Evolutionary conservation across 1,284 basidiomycete genomes (phyloP).

Genomic region (Coniophora puteana): DNA sequence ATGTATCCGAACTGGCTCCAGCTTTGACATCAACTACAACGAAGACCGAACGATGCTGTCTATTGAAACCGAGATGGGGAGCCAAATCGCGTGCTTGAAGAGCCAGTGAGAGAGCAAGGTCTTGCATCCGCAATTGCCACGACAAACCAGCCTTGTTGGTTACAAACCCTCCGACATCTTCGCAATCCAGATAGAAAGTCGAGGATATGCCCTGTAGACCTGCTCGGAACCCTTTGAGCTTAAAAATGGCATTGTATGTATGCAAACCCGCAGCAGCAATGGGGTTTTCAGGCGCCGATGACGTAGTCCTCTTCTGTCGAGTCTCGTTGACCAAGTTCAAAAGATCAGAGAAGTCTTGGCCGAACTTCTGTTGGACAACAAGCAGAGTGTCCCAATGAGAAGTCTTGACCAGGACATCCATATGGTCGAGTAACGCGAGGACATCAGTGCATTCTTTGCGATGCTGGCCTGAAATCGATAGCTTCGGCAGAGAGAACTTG

Average conservation of each 20-base stretch:
- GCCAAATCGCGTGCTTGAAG: conserved; percentile 41
- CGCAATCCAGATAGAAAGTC: conserved; percentile 69
- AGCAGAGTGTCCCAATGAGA: conserved; percentile 78
- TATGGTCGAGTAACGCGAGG: conserved; percentile 59
- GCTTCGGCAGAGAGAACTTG: conserved; percentile 60
- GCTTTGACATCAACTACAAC: conserved; percentile 69
- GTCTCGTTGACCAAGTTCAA: conserved; percentile 61
- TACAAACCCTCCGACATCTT: conserved; percentile 63
- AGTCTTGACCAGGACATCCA: conserved; percentile 72
- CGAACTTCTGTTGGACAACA: conserved; percentile 80
- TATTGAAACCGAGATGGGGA: conserved; percentile 41
- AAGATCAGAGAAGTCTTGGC: conserved; percentile 81
- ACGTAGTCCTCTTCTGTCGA: conserved; percentile 35
- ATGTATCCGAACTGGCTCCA: conserved; percentile 30
- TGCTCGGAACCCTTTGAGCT: conserved; percentile 75
- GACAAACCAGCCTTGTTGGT: conserved; percentile 37
- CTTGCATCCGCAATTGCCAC: conserved; percentile 67
- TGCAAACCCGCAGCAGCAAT: conserved; percentile 5
- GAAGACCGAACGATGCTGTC: conserved; percentile 74
- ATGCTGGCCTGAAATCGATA: conserved; percentile 57
- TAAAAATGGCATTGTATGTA: conserved; percentile 48
- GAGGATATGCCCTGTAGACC: conserved; percentile 72
- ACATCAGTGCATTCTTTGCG: conserved; percentile 47
- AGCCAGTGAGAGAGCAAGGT: conserved; percentile 71
- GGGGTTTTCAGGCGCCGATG: conserved; percentile 17